Base-by-base conservation (phyloP, 768 basidiomycete species). In the Kwoniella sp. region DNA sequence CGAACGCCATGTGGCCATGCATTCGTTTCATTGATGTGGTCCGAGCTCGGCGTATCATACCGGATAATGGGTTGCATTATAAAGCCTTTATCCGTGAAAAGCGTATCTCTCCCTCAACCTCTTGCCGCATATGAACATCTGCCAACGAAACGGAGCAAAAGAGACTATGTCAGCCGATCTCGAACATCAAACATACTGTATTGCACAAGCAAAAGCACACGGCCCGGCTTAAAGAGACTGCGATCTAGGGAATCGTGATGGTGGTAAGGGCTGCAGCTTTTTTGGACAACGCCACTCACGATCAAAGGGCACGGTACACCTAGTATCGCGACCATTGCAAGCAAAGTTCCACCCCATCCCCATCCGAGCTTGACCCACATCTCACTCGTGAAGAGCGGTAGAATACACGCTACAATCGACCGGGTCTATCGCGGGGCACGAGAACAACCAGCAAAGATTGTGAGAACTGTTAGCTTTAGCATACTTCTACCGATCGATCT, bases 281-380 rank as follows among this genome's bases (percentile, higher is more conserved):
- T n/a, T n/a, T n/a, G n/a, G n/a, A n/a, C 26, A 1, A 29, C 23
- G n/a, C 20, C 11, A 65, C 63, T 70, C 61, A 78, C 77, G n/a
- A 78, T 67, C 13, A 70, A 50, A 22, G 77, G 77, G 13, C 67
- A 71, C 0, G 77, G 77, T 17, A 78, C 54, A 9, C 69, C 77
- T 1, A 72, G 28, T 3, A 73, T 26, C 15, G 73, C 73, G 0
- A 78, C 61, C 30, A 62, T 61, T 13, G 74, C 77, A 13, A 78
- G 53, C 2, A 78, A 41, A 3, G 75, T 76, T n/a, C 69, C 70
- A 11, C 77, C 77, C 66, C 65, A 72, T 25, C 77, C 77, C 77
- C 77, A 78, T 38, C 72, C 73, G 2, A 78, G 64, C 31, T 73
- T 72, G 1, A 47, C 41, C 45, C 73, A 78, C 65, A 78, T 60